Base-by-base conservation (phyloP, 768 basidiomycete species). In the Auricularia auricula-judae region DNA sequence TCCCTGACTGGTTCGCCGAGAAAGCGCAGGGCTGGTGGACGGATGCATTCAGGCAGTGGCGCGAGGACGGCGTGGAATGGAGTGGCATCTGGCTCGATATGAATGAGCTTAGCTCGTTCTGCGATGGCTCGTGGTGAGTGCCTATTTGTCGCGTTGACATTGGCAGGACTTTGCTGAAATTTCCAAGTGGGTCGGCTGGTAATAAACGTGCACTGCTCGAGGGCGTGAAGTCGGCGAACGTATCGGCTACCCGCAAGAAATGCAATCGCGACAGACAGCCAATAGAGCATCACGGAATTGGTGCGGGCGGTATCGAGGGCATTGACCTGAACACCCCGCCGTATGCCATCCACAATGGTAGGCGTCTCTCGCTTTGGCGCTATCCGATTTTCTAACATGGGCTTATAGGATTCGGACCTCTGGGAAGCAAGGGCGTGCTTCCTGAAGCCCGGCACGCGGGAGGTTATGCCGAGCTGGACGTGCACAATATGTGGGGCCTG, bases 301-400 rank as follows among this genome's bases (percentile, higher is more conserved):
- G 83, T 3, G 59, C 65, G 47, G 82, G 82, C 3, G 82, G 79
- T 21, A 75, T 74, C 51, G 75, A 84, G 7, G 79, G 73, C 11
- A 76, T 82, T 3, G 74, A 86, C 69, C 69, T 87, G 34, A 86
- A 83, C 70, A 67, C 65, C 0, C 88, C 87, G 8, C 83, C 85
- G 16, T 89, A 89, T 66, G 77, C 84, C 2, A 86, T 91, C 64
- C 86, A 89, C 74, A 88, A 91, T 65, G 86, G 87, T 84, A 51
- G 67, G 76, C 42, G 62, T 58, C 60, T 62, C 18, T 53, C n/a
- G 62, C 12, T 35, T 53, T n/a, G 51, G 42, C 29, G 29, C 29
- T 58, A 35, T 33, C 54, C 61, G 54, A 42, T 36, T 62, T 34
- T 29, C 3, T 3, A 58, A 36, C 29, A 29, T 36, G 61, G 65